phyloP scores from a whole-genome alignment of 2,329 filamentous ascomycete species.

The Didymella keratinophila region DNA sequence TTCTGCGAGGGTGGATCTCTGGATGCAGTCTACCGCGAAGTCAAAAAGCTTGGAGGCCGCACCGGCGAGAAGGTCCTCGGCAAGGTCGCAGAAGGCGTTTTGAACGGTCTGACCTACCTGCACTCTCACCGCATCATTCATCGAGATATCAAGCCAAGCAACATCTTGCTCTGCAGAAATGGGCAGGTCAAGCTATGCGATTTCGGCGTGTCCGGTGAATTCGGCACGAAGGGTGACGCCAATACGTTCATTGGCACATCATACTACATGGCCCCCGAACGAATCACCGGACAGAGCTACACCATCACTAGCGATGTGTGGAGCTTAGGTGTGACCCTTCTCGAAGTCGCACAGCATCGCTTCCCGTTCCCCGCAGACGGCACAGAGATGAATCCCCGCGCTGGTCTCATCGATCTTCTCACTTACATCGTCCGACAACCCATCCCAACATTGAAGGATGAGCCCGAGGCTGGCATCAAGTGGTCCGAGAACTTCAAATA shows the following conservation, averaged over 20 bases:
- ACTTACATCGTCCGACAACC: conserved; percentile 97
- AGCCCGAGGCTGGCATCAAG: conserved; percentile 84
- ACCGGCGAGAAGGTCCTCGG: conserved; percentile 97
- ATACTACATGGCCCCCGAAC: conserved; percentile 99
- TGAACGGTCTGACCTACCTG: conserved; percentile 92
- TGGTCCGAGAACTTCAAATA: conserved; percentile 99
- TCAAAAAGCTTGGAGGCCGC: conserved; percentile 91
- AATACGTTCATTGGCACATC: conserved; percentile 99
- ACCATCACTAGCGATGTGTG: conserved; percentile 99
- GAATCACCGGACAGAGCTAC: conserved; percentile 96
- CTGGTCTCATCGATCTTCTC: conserved; percentile 90
- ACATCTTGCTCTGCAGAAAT: conserved; percentile 86
- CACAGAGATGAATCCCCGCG: conserved; percentile 91
- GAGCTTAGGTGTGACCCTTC: conserved; percentile 93
- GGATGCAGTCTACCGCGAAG: conserved; percentile 96
- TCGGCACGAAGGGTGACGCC: conserved; percentile 97
- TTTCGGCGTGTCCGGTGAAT: conserved; percentile 97
- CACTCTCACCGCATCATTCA: conserved; percentile 98
- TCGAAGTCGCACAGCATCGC: conserved; percentile 99
- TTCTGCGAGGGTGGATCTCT: conserved; percentile 97
- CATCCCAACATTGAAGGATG: conserved; percentile 94
- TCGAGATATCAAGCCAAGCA: conserved; percentile 97
- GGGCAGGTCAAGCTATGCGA: conserved; percentile 98
- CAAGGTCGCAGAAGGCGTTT: conserved; percentile 93
- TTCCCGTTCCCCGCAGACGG: conserved; percentile 98